Percentiles rank a stretch among this genome's conserved stretches.
phyloP scores from a whole-genome alignment of 169 alveolate genomes.

The Eimeria brunetti region DNA sequence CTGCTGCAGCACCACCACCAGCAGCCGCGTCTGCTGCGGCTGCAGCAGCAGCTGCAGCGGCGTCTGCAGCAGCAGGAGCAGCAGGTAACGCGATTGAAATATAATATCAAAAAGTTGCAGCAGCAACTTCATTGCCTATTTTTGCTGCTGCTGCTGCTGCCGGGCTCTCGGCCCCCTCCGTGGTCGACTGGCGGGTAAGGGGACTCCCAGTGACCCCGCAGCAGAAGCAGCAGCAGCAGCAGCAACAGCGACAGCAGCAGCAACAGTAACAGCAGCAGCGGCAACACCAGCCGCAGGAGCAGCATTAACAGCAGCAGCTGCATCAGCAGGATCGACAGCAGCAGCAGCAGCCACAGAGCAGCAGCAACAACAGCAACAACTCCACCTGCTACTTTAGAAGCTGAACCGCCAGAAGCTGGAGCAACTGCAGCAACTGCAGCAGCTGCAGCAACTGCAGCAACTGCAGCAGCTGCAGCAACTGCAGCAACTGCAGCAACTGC shows the following conservation, averaged over 20 bases:
- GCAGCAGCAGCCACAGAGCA: not conserved
- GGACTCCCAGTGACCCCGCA: too few relatives aligned
- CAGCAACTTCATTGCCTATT: too few relatives aligned
- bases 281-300: not conserved
- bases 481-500: slow-evolving; percentile 21
- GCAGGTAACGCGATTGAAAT: too few relatives aligned
- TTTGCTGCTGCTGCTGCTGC: too few relatives aligned
- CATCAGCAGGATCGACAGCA: not conserved
- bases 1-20: slow-evolving; percentile 36
- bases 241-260: not conserved
- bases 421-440: not conserved
- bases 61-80: not conserved
- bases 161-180: too few relatives aligned
- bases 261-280: not conserved
- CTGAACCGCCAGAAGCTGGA: not conserved
- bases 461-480: slow-evolving; percentile 28
- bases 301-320: not conserved
- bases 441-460: slow-evolving; percentile 14
- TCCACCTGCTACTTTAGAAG: not conserved
- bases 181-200: too few relatives aligned
- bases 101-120: too few relatives aligned
- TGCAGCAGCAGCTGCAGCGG: not conserved
- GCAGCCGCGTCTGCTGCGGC: not conserved
- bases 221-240: slow-evolving; percentile 24
- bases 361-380: slow-evolving; percentile 12